Evolutionary conservation across 140 eudicot species (phyloP).

Genomic region (Bidens hawaiensis): DNA sequence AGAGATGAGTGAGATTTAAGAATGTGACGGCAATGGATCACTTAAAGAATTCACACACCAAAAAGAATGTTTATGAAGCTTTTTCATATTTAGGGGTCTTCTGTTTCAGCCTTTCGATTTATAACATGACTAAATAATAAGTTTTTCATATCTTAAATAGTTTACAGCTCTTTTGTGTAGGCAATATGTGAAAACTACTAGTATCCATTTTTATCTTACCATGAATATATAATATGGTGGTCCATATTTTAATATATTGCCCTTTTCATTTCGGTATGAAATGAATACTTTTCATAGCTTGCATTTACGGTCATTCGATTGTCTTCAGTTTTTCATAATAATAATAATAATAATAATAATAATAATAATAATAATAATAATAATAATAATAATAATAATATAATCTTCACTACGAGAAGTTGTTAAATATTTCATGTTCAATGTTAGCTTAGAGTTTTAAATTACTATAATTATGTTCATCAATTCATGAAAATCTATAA

Average conservation of each 20-base stretch:
- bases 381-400: too few relatives aligned
- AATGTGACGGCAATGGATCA: conserved; percentile 41
- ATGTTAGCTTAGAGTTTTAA: neutral
- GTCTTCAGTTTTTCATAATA: too few relatives aligned
- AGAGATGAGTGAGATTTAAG: conserved; percentile 35
- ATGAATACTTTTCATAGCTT: neutral
- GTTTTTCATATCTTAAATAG: neutral
- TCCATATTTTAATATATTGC: neutral
- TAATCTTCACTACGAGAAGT: neutral
- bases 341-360: too few relatives aligned
- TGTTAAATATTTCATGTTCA: neutral
- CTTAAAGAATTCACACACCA: conserved; percentile 34
- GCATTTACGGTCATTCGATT: neutral
- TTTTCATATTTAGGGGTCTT: conserved; percentile 34
- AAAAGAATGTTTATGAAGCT: conserved; percentile 40
- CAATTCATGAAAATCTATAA: too few relatives aligned
- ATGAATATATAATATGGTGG: neutral
- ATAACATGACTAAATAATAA: conserved; percentile 22
- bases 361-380: too few relatives aligned
- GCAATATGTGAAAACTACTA: neutral
- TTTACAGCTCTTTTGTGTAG: neutral
- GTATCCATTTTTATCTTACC: conserved; percentile 5
- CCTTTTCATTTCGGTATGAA: conserved; percentile 1
- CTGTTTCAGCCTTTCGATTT: conserved; percentile 22
- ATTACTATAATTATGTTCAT: neutral